Base-by-base conservation (phyloP, 306 rosid genomes). In the Pterocarpus santalinus region DNA sequence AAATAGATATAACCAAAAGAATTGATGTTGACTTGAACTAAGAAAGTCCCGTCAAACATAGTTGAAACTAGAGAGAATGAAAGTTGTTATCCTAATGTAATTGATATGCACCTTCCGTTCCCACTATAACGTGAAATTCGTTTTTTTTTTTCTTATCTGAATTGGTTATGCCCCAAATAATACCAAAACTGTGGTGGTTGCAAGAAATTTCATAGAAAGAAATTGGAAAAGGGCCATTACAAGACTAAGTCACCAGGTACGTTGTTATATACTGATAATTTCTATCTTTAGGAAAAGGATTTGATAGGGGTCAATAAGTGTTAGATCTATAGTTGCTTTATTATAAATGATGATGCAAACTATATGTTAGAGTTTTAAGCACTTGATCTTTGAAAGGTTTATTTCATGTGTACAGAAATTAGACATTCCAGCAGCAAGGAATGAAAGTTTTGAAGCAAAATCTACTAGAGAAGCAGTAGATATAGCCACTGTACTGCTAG, bases 101-200 rank as follows among this genome's bases (percentile, higher is more conserved):
- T 22, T 8, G 0, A 43, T 2, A 53, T 15, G 12, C 72, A 44
- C 51, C 44, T 75, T 44, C 28, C 4, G 16, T 17, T 22, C 38
- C 11, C 38, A 28, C 55, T 32, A 73, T 38, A 34, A 36, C 56
- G 46, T 15, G 44, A 12, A 73, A 58, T 15, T 22, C 22, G 28
- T 6, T 69, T 36, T 4, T 36, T 4, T 9, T 47, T 1, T 47
- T 12, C 41, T 57, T 11, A 39, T 41, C 56, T 28, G 8, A 43
- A 3, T 57, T 57, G 22, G 64, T 3, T 15, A 51, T 10, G 22
- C 36, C 5, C 57, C 46, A 55, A 30, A 68, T 55, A 78, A 67
- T 51, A 76, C 11, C 39, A 52, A 76, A 34, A 3, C 4, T 51
- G 8, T 6, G 65, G 33, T 77, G 52, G 53, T 77, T 77, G 73